These are phyloP conservation scores for Marsdenia floribunda DNA, from an alignment of 257 asterid species.

Conservation along the genomic window DNA sequence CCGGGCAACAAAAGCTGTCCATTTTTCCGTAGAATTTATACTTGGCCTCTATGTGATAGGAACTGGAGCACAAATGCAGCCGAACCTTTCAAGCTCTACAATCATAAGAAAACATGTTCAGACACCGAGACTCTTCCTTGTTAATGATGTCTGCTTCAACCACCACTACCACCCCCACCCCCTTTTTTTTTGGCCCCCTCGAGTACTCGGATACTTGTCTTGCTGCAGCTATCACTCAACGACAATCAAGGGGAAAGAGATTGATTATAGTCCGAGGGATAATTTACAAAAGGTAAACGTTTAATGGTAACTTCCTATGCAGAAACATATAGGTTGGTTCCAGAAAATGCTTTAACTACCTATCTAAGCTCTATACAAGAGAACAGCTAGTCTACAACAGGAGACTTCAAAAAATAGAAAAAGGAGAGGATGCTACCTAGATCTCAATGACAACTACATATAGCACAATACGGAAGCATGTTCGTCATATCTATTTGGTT, in stretches of 20 bases:
- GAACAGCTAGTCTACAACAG: slow-evolving; percentile 2
- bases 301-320: not conserved
- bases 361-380: slow-evolving; percentile 2
- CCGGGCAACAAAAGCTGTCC: not conserved
- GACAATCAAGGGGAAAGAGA: not conserved
- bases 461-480: not conserved
- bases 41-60: not conserved
- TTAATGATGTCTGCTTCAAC: not conserved
- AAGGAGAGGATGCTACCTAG: slow-evolving; percentile 1
- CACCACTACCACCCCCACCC: no score
- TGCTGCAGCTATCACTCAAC: not conserved
- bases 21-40: not conserved
- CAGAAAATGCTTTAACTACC: not conserved
- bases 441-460: not conserved
- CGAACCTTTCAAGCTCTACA: not conserved
- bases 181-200: not conserved
- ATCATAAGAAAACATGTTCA: not conserved
- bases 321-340: not conserved
- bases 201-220: not conserved
- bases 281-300: not conserved
- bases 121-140: not conserved
- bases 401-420: not conserved
- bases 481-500: not conserved
- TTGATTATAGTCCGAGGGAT: not conserved
- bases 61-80: not conserved